Percentiles rank a stretch among this genome's conserved stretches.
phyloP scores from a whole-genome alignment of 1,139 yeast genomes.

The Pichia sp. region DNA sequence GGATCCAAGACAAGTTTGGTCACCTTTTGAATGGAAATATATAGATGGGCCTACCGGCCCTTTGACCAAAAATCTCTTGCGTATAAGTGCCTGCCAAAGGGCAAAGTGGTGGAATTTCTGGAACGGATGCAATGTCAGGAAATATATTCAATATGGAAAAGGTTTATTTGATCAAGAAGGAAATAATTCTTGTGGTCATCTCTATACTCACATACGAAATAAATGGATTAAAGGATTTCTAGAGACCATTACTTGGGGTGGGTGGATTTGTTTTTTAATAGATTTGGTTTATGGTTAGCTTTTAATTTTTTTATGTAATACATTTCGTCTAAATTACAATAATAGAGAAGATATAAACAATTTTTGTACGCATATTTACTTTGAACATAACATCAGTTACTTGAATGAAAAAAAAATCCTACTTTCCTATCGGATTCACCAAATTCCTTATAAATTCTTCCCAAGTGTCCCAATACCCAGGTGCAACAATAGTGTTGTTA shows the following conservation, averaged over 20 bases:
- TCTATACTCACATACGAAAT: constrained; percentile 47
- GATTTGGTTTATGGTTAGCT: constrained; percentile 50
- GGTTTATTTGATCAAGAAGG: constrained; percentile 81
- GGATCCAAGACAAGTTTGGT: constrained; percentile 78
- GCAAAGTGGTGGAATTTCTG: constrained; percentile 70
- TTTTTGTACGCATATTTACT: no score
- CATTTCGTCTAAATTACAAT: no score
- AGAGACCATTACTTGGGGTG: constrained; percentile 61
- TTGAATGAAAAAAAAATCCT: neutral
- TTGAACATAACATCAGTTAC: no score
- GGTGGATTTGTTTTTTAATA: constrained; percentile 53
- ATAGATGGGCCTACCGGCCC: constrained; percentile 95
- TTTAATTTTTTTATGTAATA: no score
- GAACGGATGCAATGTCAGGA: constrained; percentile 72
- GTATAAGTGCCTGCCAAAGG: constrained; percentile 72
- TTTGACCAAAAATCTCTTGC: constrained; percentile 58
- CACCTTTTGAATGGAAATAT: constrained; percentile 74
- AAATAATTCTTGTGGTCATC: constrained; percentile 48
- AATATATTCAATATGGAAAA: constrained; percentile 69
- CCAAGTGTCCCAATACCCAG: constrained; percentile 66
- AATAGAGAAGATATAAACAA: no score
- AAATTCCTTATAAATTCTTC: constrained; percentile 40
- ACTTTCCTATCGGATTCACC: constrained; percentile 21
- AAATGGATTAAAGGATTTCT: constrained; percentile 31
- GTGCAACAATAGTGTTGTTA: constrained; percentile 71